Percentiles rank a stretch among this genome's conserved stretches.
Conservation (phyloP, 192 early-diverging fungal genomes). For the Cladochytrium replicatum region DNA sequence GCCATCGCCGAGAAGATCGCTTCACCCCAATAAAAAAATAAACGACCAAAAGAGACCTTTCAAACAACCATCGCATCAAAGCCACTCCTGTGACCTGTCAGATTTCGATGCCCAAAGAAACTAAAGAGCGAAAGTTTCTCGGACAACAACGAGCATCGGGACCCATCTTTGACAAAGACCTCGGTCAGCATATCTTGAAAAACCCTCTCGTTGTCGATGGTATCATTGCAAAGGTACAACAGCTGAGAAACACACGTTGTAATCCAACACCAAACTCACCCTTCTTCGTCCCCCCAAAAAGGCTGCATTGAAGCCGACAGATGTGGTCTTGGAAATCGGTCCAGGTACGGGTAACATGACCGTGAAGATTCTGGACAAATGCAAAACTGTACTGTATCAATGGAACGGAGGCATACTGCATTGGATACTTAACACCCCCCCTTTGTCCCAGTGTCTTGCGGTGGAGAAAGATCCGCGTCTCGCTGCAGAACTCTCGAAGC, state of each 20-base stretch:
- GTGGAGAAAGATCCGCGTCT: conserved; percentile 95
- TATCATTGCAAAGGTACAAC: conserved; percentile 98
- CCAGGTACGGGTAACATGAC: conserved; percentile 99
- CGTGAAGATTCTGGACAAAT: conserved; percentile 81
- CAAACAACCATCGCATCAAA: too few species aligned
- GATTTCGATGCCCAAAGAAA: too few species aligned
- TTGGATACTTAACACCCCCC: neutral
- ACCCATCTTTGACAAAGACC: conserved; percentile 91
- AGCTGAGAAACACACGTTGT: too few species aligned
- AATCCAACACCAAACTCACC: too few species aligned
- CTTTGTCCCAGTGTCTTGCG: conserved; percentile 42
- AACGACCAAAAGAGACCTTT: too few species aligned
- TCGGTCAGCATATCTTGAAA: conserved; percentile 97
- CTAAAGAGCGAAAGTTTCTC: too few species aligned
- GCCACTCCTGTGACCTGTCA: too few species aligned
- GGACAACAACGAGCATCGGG: conserved; percentile 35
- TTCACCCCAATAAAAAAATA: too few species aligned
- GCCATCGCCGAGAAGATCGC: conserved; percentile 60
- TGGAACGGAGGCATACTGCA: too few species aligned
- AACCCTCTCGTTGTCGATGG: conserved; percentile 93
- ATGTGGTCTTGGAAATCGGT: conserved; percentile 73
- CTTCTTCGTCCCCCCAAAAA: too few species aligned
- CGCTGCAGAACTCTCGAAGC: conserved; percentile 92
- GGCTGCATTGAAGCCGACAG: conserved; percentile 34
- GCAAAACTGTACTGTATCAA: conserved; percentile 62